Evolutionary conservation across 352 stramenopile genomes (phyloP).

Genomic region (Globisporangium yorkense): DNA sequence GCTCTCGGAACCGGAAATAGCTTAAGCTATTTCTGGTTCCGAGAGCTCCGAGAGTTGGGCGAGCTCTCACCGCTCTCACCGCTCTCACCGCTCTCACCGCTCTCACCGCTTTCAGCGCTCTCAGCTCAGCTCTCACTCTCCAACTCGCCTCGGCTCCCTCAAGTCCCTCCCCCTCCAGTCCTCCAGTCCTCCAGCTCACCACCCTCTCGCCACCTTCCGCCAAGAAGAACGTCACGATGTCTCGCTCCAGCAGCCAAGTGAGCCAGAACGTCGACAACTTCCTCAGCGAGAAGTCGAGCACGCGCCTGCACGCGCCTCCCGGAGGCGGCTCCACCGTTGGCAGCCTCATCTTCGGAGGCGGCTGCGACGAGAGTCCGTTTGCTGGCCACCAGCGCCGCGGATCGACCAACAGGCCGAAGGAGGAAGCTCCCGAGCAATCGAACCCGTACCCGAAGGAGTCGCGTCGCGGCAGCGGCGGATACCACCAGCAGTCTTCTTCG

Average conservation of each 20-base stretch:
- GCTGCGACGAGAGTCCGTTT: conserved; percentile 42
- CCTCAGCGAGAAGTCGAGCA: conserved; percentile 67
- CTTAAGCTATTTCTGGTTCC: no score
- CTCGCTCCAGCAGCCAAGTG: conserved; percentile 46
- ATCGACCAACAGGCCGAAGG: conserved; percentile 29
- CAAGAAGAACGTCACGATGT: conserved; percentile 25
- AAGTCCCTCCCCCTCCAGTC: not conserved
- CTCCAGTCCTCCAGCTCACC: conserved; percentile 4
- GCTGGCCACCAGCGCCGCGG: conserved; percentile 40
- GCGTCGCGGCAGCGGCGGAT: conserved; percentile 13
- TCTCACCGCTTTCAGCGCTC: conserved; percentile 11
- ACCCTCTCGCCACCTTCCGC: conserved; percentile 1
- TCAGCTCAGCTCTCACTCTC: conserved; percentile 15
- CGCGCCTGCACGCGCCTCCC: conserved; percentile 59
- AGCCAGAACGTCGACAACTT: conserved; percentile 84
- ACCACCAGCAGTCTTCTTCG: conserved; percentile 13
- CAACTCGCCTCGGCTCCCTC: conserved; percentile 13
- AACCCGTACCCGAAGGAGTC: conserved; percentile 49
- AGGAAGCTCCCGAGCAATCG: conserved; percentile 40
- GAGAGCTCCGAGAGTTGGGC: no score
- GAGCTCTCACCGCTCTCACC: no score
- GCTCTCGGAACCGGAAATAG: no score
- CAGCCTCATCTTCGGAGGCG: conserved; percentile 66
- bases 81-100: no score
- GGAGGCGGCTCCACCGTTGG: conserved; percentile 67